Base-by-base conservation (phyloP, 768 basidiomycete species). In the Pulveroboletus sp. region DNA sequence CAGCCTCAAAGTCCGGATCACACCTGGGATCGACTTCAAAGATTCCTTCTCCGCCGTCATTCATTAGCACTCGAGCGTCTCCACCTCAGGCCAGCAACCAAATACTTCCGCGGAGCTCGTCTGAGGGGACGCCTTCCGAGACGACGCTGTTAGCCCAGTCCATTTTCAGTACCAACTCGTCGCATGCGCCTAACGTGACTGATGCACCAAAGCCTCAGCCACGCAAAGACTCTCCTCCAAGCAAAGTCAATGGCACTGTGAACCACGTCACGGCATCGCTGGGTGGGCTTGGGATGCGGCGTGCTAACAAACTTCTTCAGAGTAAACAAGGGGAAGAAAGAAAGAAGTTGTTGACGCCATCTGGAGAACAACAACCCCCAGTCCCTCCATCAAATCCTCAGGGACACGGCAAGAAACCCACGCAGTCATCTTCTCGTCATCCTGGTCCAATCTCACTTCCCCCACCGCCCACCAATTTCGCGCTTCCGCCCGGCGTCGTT, bases 391-490 rank as follows among this genome's bases (percentile, higher is more conserved):
- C 54, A 19, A 2, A 31, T 16, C 30, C 52, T 41, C 63, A 56
- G n/a, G 38, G 46, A 0, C 47, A 57, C 12, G 45, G 50, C 36
- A 55, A 54, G 52, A 62, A 54, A 43, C 34, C 56, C 4, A 24
- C 49, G 4, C 59, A 63, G 20, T 50, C 63, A 22, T 53, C 54
- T 36, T 72, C 73, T 32, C 75, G 82, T 39, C 86, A 85, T 55
- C 87, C 87, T 1, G 86, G 85, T 1, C 81, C 80, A 2, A 89
- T 89, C 43, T 67, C 81, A 2, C 76, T 85, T 26, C 89, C 82
- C 26, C 86, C 82, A 1, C 82, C 82, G 1, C 82, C 77, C 1
- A 76, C 73, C 20, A 62, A 70, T 14, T 74, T 75, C 26, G 67
- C 73, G 4, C 75, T 78, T 51, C 67, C 76, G 0, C 68, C 68